phyloP scores from a whole-genome alignment of 331 rosid species.

The Malus hybrid region DNA sequence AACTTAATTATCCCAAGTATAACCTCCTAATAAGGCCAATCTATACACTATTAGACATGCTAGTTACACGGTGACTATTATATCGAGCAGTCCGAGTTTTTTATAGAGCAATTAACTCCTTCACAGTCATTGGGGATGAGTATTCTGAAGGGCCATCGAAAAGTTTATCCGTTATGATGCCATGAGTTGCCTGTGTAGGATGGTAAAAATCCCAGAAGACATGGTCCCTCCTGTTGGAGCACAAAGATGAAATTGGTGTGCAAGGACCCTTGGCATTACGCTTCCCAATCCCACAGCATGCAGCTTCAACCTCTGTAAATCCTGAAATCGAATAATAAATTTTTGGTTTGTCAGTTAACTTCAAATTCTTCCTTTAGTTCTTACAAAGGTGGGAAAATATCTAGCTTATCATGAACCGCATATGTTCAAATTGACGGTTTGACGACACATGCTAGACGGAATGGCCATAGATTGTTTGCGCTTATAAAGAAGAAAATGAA shows the following conservation, averaged over 20 bases:
- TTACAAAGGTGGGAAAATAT: too few relatives aligned
- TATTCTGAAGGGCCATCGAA: slow-evolving; percentile 48
- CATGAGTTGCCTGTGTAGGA: slow-evolving; percentile 58
- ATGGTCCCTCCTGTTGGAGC: slow-evolving; percentile 57
- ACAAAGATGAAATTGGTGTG: slow-evolving; percentile 38
- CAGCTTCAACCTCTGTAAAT: slow-evolving; percentile 50
- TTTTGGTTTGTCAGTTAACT: neutral
- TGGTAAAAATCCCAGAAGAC: slow-evolving; percentile 77
- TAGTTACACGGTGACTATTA: too few relatives aligned
- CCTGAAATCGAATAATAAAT: slow-evolving; percentile 30
- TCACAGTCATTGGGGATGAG: slow-evolving; percentile 50
- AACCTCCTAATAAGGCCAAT: neutral
- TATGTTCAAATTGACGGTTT: too few relatives aligned
- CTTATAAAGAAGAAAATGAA: neutral
- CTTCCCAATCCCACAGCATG: slow-evolving; percentile 75
- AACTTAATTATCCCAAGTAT: neutral
- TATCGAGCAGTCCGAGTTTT: too few relatives aligned
- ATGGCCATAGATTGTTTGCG: neutral
- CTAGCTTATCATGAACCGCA: too few relatives aligned
- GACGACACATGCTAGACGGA: neutral
- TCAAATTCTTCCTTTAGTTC: neutral
- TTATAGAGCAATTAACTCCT: slow-evolving; percentile 25
- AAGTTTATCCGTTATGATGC: slow-evolving; percentile 30
- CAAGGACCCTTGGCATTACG: slow-evolving; percentile 51
- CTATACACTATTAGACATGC: too few relatives aligned